phyloP scores from a whole-genome alignment of 2,329 filamentous ascomycete species.

The Aphanocladium album region DNA sequence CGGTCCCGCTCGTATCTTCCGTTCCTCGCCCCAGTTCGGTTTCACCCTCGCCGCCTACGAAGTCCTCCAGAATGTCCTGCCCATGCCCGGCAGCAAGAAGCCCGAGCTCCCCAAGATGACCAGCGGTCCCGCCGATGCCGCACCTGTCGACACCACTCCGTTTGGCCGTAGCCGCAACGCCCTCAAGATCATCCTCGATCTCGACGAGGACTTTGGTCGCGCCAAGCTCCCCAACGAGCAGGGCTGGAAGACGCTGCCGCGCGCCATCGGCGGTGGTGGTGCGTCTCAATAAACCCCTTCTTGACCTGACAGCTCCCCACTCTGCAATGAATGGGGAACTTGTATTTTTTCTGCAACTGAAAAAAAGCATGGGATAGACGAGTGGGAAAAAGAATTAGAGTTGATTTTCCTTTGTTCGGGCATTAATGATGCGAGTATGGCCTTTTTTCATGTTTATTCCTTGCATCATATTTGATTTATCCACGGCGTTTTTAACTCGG shows the following conservation, averaged over 20 bases:
- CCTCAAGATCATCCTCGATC: constrained; percentile 88
- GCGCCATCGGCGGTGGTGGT: constrained; percentile 40
- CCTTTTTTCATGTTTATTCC: constrained; percentile 12
- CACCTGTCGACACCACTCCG: constrained; percentile 39
- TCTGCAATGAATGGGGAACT: background rate
- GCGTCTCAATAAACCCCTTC: constrained; percentile 1
- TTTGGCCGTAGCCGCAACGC: constrained; percentile 73
- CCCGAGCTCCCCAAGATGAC: constrained; percentile 47
- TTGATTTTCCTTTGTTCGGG: constrained; percentile 5
- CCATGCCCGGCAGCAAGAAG: constrained; percentile 64
- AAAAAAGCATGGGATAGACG: background rate
- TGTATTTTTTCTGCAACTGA: background rate
- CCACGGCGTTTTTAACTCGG: constrained; percentile 6
- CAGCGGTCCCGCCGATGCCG: constrained; percentile 58
- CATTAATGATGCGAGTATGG: constrained; percentile 8
- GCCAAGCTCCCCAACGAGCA: constrained; percentile 54
- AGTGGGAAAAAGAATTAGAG: background rate
- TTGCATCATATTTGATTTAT: constrained; percentile 12
- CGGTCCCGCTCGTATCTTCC: constrained; percentile 87
- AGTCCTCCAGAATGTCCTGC: constrained; percentile 74
- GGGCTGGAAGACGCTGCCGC: constrained; percentile 50
- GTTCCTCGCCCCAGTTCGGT: constrained; percentile 94
- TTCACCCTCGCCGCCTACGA: constrained; percentile 97
- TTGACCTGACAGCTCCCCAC: background rate
- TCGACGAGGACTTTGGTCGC: constrained; percentile 89